Evolutionary conservation across 345 rosid genomes (phyloP).

Genomic region (Geranium brycei): DNA sequence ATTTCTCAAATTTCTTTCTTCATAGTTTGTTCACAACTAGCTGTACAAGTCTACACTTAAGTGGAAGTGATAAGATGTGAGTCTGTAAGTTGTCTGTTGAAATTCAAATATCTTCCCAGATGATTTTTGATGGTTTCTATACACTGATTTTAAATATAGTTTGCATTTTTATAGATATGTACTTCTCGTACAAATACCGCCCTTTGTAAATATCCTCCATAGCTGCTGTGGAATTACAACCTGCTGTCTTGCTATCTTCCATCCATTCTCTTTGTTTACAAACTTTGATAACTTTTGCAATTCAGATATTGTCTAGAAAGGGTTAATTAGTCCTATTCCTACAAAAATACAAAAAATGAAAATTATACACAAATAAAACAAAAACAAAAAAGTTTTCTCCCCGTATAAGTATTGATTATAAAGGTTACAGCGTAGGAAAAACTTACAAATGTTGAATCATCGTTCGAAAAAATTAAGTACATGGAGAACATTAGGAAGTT

Average conservation of each 20-base stretch:
- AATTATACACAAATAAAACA: too few relatives aligned
- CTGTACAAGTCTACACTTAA: too few relatives aligned
- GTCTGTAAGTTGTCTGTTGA: too few relatives aligned
- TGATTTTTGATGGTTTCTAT: too few relatives aligned
- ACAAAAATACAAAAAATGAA: too few relatives aligned
- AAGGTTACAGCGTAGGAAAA: neutral
- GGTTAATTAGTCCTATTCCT: neutral
- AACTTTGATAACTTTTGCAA: too few relatives aligned
- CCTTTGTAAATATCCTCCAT: neutral
- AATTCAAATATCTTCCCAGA: too few relatives aligned
- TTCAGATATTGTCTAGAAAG: too few relatives aligned
- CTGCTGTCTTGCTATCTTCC: neutral
- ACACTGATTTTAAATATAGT: too few relatives aligned
- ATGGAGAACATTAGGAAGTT: neutral
- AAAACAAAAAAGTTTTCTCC: neutral
- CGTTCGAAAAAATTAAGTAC: neutral
- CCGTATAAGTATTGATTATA: neutral
- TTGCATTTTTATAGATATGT: neutral
- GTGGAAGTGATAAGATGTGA: too few relatives aligned
- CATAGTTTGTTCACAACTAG: too few relatives aligned
- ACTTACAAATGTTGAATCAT: neutral
- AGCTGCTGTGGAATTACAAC: neutral
- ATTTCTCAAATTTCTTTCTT: too few relatives aligned
- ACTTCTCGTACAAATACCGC: neutral
- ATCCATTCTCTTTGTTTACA: neutral